These are phyloP conservation scores for Mallotus repandus DNA, from an alignment of 441 rosid species.

Conservation along the genomic window DNA sequence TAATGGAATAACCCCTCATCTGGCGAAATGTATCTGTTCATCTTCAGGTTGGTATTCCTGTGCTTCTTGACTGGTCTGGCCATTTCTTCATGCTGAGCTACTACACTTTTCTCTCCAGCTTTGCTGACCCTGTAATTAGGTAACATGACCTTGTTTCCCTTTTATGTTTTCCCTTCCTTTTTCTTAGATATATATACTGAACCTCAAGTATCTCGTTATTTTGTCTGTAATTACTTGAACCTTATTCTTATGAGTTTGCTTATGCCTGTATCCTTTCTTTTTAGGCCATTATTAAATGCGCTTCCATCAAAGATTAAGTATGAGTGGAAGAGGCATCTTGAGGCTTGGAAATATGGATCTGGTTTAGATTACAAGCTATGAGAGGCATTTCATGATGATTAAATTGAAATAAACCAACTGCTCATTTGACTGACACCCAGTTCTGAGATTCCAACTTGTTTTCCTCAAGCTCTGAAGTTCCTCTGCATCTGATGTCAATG, in stretches of 20 bases:
- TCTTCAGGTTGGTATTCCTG: constrained; percentile 75
- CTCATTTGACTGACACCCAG: neutral
- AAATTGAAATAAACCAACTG: neutral
- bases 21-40: constrained; percentile 8
- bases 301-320: constrained; percentile 55
- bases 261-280: constrained; percentile 8
- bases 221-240: neutral
- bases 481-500: neutral
- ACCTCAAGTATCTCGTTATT: neutral
- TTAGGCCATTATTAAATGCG: constrained; percentile 52
- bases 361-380: constrained; percentile 82
- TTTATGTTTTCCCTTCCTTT: neutral
- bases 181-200: neutral
- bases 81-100: constrained; percentile 84
- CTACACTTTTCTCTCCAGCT: constrained; percentile 79
- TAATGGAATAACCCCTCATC: constrained; percentile 5
- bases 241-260: neutral
- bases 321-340: constrained; percentile 69
- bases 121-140: constrained; percentile 75
- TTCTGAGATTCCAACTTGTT: too few species aligned
- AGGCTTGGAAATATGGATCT: constrained; percentile 94
- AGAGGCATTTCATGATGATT: constrained; percentile 12
- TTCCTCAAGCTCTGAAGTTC: neutral
- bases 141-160: constrained; percentile 24
- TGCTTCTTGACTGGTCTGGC: constrained; percentile 79